Evolutionary conservation across 1,139 yeast genomes (phyloP), one percentile per base, ranked within the genome.

Genomic region (Saccharomycopsis crataegensis): DNA sequence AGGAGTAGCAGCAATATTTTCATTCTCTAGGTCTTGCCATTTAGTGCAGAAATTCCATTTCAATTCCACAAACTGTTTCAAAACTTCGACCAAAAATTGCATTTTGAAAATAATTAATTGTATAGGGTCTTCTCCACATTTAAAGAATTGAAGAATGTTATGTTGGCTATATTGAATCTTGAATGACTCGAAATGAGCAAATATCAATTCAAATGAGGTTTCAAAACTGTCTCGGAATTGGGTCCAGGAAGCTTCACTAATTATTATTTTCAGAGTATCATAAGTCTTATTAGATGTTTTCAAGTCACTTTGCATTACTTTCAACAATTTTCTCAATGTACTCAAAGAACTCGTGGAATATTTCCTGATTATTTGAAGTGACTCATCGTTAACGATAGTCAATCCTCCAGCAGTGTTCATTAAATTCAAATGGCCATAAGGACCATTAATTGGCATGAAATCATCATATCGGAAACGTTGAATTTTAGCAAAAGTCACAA

Each of bases 111-210:
- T 32, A 6, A 54, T 34, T 22, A 49, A 17, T 8, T 48, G 48
- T n/a, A 43, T 17, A 14, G 31, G 32, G 34, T 54, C 57, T 16
- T 46, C 31, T 33, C 43, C 45, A 36, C 57, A 54, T 12, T 45
- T 48, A 51, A 54, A 54, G 31, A 54, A 54, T 14, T 53, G 17
- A 14, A 54, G 14, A 31, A 52, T 48, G 44, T 52, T 53, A 14
- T 41, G 17, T 17, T 32, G 16, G 17, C 33, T 16, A 32, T 48
- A 48, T 8, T n/a, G 28, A 3, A 36, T 11, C 9, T 34, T 28
- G 36, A 54, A 54, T 8, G 5, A 17, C 6, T 53, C 47, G 31
- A 40, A 53, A 12, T 38, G 32, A 12, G 37, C 17, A 28, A 48
- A 54, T n/a, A 46, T 31, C 12, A 6, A 9, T 33, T 54, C 55